Evolutionary conservation across 345 rosid genomes (phyloP).

Genomic region (Lepidium africanum): DNA sequence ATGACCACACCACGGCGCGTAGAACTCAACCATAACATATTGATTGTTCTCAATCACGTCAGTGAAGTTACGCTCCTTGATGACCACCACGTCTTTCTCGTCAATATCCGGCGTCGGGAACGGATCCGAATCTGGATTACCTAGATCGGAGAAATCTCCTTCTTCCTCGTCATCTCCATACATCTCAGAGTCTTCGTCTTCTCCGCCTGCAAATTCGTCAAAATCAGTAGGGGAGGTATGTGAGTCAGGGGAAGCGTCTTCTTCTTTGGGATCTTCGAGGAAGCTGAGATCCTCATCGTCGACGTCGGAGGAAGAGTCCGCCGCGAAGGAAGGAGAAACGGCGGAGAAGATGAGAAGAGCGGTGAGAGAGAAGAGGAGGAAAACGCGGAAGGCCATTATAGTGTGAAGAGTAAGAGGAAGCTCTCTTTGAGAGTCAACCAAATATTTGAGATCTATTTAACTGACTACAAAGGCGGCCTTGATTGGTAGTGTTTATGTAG

Average conservation of each 20-base stretch:
- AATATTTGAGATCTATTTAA: slow-evolving; percentile 5
- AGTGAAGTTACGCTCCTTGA: slow-evolving; percentile 73
- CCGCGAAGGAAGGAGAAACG: slow-evolving; percentile 38
- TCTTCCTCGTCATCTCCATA: slow-evolving; percentile 43
- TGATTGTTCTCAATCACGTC: slow-evolving; percentile 51
- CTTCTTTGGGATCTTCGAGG: slow-evolving; percentile 47
- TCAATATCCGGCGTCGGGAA: slow-evolving; percentile 61
- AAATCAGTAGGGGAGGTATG: not conserved
- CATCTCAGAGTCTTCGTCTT: slow-evolving; percentile 27
- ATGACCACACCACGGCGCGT: slow-evolving; percentile 99
- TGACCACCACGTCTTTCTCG: slow-evolving; percentile 82
- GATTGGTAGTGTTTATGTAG: no score
- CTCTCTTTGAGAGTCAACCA: not conserved
- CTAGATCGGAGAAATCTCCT: slow-evolving; percentile 56
- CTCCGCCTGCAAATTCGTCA: slow-evolving; percentile 14
- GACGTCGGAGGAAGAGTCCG: slow-evolving; percentile 17
- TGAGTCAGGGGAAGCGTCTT: not conserved
- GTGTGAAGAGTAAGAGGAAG: not conserved
- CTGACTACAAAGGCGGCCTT: not conserved
- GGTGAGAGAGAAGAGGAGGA: slow-evolving; percentile 39
- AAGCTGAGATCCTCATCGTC: slow-evolving; percentile 77
- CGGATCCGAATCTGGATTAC: slow-evolving; percentile 43
- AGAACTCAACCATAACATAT: slow-evolving; percentile 94
- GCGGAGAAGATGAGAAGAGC: slow-evolving; percentile 45
- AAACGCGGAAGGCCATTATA: slow-evolving; percentile 39